phyloP scores from a whole-genome alignment of 805 yeast species.

The Starmerella apis region DNA sequence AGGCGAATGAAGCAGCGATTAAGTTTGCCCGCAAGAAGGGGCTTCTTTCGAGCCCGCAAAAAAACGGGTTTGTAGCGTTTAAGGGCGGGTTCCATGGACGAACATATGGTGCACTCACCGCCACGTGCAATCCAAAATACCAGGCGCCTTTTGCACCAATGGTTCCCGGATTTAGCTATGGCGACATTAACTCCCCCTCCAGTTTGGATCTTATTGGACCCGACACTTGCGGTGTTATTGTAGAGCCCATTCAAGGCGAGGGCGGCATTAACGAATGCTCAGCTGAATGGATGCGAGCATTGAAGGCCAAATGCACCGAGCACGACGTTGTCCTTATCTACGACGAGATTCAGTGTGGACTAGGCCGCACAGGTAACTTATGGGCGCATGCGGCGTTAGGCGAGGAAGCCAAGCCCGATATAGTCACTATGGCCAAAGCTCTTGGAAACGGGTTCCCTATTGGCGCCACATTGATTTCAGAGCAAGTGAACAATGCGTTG shows the following conservation, averaged over 20 bases:
- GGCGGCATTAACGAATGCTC: constrained; percentile 78
- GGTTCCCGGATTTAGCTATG: constrained; percentile 77
- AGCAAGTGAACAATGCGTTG: constrained; percentile 58
- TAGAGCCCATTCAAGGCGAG: constrained; percentile 97
- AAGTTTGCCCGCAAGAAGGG: constrained; percentile 78
- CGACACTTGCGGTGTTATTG: constrained; percentile 79
- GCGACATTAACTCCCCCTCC: constrained; percentile 49
- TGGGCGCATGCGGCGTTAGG: constrained; percentile 86
- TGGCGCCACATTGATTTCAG: constrained; percentile 84
- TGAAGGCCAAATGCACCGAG: constrained; percentile 57
- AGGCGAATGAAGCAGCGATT: constrained; percentile 70
- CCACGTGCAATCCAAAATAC: constrained; percentile 86
- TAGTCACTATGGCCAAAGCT: constrained; percentile 89
- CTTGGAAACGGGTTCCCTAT: constrained; percentile 94
- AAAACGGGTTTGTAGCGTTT: constrained; percentile 76
- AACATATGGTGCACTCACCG: constrained; percentile 84
- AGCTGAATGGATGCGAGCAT: constrained; percentile 50
- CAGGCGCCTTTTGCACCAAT: constrained; percentile 85
- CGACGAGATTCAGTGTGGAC: constrained; percentile 95
- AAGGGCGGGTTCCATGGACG: constrained; percentile 90
- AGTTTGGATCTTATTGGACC: constrained; percentile 52
- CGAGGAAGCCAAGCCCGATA: constrained; percentile 82
- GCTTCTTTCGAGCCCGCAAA: constrained; percentile 34
- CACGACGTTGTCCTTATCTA: constrained; percentile 69
- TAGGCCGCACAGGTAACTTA: constrained; percentile 80